A percentile compares a stretch with the other conserved stretches of the same genome.
These are phyloP conservation scores for Lentinula detonsa DNA, from an alignment of 768 basidiomycete species.

Conservation along the genomic window DNA sequence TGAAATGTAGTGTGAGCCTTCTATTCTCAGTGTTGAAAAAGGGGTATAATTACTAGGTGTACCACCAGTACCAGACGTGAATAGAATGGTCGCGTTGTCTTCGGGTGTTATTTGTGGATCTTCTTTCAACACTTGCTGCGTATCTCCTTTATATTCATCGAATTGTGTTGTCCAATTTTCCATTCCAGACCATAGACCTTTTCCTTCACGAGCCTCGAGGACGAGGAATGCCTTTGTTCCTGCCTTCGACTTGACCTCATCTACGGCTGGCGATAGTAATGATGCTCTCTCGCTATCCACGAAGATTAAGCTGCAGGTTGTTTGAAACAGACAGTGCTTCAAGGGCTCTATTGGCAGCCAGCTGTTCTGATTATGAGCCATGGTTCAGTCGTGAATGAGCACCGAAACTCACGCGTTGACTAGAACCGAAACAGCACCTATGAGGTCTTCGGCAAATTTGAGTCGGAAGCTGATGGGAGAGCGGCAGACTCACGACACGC, in stretches of 20 bases:
- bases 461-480: slow-evolving; percentile 4
- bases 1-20: slow-evolving; percentile 28
- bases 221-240: slow-evolving; percentile 31
- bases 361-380: slow-evolving; percentile 20
- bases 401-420: slow-evolving; percentile 46
- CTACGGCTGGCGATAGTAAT: slow-evolving; percentile 27
- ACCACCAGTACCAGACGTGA: slow-evolving; percentile 48
- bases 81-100: slow-evolving; percentile 56
- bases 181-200: slow-evolving; percentile 36
- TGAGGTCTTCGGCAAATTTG: slow-evolving; percentile 32
- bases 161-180: slow-evolving; percentile 30
- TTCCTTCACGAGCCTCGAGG: slow-evolving; percentile 23
- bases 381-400: background rate
- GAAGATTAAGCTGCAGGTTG: slow-evolving; percentile 47
- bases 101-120: slow-evolving; percentile 40
- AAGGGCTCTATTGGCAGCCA: slow-evolving; percentile 52
- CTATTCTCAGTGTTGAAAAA: slow-evolving; percentile 17
- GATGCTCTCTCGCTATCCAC: slow-evolving; percentile 55
- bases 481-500: slow-evolving; percentile 41
- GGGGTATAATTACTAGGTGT: background rate
- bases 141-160: slow-evolving; percentile 23
- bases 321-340: slow-evolving; percentile 48
- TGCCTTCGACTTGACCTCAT: slow-evolving; percentile 19
- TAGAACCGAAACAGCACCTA: slow-evolving; percentile 59
- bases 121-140: slow-evolving; percentile 6